Conservation (phyloP, 1,139 yeast species). For the Kodamaea fungicola region DNA sequence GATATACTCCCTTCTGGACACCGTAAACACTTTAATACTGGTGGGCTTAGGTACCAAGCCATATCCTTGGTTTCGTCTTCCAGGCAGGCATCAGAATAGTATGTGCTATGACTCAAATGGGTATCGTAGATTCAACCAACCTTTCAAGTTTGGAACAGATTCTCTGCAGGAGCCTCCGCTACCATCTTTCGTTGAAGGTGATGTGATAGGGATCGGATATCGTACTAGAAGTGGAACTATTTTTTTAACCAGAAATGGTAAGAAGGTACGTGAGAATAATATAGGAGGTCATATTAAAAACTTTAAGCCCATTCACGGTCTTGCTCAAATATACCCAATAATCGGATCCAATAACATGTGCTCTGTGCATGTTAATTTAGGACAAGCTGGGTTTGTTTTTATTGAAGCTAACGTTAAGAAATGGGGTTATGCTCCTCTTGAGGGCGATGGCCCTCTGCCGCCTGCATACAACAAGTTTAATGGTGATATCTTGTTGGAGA, state of each 20-base stretch:
- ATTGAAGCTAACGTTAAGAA: conserved; percentile 60
- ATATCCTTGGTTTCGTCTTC: conserved; percentile 57
- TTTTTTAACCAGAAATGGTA: conserved; percentile 68
- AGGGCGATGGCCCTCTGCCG: conserved; percentile 61
- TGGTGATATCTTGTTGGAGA: conserved; percentile 50
- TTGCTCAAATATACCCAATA: conserved; percentile 47
- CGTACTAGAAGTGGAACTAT: conserved; percentile 59
- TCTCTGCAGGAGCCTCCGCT: conserved; percentile 32
- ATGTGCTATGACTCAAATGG: conserved; percentile 53
- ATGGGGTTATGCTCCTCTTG: conserved; percentile 64
- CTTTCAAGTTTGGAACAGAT: conserved; percentile 33
- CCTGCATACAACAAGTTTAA: conserved; percentile 57
- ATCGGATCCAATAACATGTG: conserved; percentile 53
- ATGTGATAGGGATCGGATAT: conserved; percentile 66
- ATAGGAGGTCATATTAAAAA: conserved; percentile 66
- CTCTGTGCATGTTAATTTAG: conserved; percentile 53
- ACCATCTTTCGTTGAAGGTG: conserved; percentile 52
- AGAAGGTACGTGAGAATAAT: conserved; percentile 60
- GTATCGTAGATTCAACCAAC: conserved; percentile 48
- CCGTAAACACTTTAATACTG: conserved; percentile 41
- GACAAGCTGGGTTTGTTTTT: conserved; percentile 56
- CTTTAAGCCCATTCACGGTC: conserved; percentile 30
- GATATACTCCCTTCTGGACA: conserved; percentile 52
- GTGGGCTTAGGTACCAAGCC: conserved; percentile 50
- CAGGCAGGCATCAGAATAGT: conserved; percentile 53